Evolutionary conservation across 2,329 filamentous ascomycete genomes (phyloP).

Genomic region (Pseudogymnoascus sp.): DNA sequence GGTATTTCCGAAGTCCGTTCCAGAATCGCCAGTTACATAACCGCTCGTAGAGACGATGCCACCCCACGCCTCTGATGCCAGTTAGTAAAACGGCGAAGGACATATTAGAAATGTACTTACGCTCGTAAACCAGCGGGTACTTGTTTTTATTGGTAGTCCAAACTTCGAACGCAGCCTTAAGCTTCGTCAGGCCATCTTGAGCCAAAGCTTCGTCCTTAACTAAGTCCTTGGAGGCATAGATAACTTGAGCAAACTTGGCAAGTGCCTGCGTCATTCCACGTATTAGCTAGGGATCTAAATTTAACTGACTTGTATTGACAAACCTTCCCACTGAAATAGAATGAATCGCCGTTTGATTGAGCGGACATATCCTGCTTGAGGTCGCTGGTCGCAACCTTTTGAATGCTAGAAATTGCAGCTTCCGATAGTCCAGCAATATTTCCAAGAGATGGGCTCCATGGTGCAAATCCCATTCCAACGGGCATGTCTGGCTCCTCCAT

Average conservation of each 20-base stretch:
- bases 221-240: constrained; percentile 60
- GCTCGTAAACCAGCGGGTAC: constrained; percentile 59
- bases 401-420: constrained; percentile 54
- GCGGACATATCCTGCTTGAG: constrained; percentile 67
- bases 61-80: constrained; percentile 58
- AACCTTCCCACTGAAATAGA: constrained; percentile 89
- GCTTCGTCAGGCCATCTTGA: constrained; percentile 49
- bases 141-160: constrained; percentile 65
- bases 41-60: constrained; percentile 72
- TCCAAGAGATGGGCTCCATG: constrained; percentile 59
- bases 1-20: constrained; percentile 83
- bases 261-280: constrained; percentile 45
- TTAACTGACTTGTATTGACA: constrained; percentile 19
- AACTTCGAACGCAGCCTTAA: constrained; percentile 60
- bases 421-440: constrained; percentile 43
- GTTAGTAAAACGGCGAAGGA: constrained; percentile 15
- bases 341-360: constrained; percentile 72
- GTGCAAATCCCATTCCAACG: constrained; percentile 66
- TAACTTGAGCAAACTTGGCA: constrained; percentile 67
- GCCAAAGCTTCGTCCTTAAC: constrained; percentile 53
- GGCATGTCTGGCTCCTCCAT: constrained; percentile 72
- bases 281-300: constrained; percentile 27
- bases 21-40: constrained; percentile 62
- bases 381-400: constrained; percentile 61
- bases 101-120: constrained; percentile 34